Conservation (phyloP, 768 basidiomycete genomes). For the Kwoniella heveanensis region DNA sequence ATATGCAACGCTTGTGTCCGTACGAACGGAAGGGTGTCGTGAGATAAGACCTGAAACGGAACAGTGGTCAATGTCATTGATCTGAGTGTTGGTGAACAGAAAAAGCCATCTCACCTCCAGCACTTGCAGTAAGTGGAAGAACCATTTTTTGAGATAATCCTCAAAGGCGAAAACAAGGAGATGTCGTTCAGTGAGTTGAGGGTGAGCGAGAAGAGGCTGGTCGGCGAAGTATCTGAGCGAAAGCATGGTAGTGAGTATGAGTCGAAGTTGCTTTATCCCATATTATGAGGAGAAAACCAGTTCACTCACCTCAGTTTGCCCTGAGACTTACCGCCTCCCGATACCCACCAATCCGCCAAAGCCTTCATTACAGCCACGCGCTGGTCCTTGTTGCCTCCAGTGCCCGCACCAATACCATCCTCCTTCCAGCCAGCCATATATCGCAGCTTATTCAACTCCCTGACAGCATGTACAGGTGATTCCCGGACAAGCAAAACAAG, state of each 20-base stretch:
- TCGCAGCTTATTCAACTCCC: conserved; percentile 74
- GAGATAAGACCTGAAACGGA: conserved; percentile 66
- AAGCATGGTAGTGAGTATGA: not conserved
- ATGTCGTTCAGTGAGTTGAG: conserved; percentile 68
- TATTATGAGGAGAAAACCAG: not conserved
- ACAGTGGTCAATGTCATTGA: conserved; percentile 9
- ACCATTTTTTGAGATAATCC: conserved; percentile 96
- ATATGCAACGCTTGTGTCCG: conserved; percentile 79
- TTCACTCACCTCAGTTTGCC: conserved; percentile 77
- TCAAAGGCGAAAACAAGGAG: conserved; percentile 87
- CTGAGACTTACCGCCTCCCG: conserved; percentile 81
- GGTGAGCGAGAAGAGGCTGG: conserved; percentile 68
- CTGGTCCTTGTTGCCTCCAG: conserved; percentile 69
- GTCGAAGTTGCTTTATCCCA: not conserved
- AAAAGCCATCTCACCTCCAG: conserved; percentile 67
- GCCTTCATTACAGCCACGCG: conserved; percentile 85
- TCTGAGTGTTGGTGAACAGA: not conserved
- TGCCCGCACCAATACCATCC: conserved; percentile 58
- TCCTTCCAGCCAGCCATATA: conserved; percentile 77
- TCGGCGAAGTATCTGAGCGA: conserved; percentile 79
- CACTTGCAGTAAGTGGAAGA: conserved; percentile 85
- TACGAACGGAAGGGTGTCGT: conserved; percentile 84
- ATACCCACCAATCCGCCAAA: conserved; percentile 93
- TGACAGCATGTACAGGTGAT: conserved; percentile 80
- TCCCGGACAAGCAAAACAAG: conserved; percentile 85